These are phyloP conservation scores for Edaphochlamys debaryana DNA, from an alignment of 139 green algal genomes.

Conservation along the genomic window DNA sequence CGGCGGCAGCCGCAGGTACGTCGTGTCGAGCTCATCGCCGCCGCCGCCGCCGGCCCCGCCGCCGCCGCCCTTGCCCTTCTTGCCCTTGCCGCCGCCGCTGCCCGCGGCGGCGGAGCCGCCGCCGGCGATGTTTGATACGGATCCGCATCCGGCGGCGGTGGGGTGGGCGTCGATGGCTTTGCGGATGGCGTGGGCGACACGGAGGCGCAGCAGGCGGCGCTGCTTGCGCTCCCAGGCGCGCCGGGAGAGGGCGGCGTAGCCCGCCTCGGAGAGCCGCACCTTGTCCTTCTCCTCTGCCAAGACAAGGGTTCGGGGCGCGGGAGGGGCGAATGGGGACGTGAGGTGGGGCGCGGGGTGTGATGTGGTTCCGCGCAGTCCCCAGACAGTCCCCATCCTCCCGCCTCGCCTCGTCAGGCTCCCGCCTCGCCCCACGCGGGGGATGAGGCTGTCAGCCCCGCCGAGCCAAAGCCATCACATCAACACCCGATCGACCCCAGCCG, in stretches of 20 bases:
- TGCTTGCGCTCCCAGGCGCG: too few species aligned
- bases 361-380: too few species aligned
- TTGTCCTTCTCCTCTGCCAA: background rate
- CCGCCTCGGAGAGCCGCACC: background rate
- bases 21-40: background rate
- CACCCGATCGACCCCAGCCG: too few species aligned
- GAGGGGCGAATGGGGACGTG: too few species aligned
- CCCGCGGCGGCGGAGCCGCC: background rate
- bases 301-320: too few species aligned
- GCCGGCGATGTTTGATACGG: too few species aligned
- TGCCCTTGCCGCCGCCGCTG: constrained; percentile 13
- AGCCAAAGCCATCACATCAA: too few species aligned
- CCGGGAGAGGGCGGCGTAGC: background rate
- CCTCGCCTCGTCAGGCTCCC: too few species aligned
- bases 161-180: background rate
- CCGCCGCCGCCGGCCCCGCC: background rate
- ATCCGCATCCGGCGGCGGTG: background rate
- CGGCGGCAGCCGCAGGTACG: background rate
- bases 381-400: too few species aligned
- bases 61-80: constrained; percentile 30
- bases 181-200: background rate
- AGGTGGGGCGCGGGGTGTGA: too few species aligned
- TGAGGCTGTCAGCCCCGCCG: too few species aligned
- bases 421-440: too few species aligned
- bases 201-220: background rate